Percentiles rank a stretch among this genome's conserved stretches.
Evolutionary conservation across 1,139 yeast genomes (phyloP).

Genomic region (Suhomyces guaymorum): DNA sequence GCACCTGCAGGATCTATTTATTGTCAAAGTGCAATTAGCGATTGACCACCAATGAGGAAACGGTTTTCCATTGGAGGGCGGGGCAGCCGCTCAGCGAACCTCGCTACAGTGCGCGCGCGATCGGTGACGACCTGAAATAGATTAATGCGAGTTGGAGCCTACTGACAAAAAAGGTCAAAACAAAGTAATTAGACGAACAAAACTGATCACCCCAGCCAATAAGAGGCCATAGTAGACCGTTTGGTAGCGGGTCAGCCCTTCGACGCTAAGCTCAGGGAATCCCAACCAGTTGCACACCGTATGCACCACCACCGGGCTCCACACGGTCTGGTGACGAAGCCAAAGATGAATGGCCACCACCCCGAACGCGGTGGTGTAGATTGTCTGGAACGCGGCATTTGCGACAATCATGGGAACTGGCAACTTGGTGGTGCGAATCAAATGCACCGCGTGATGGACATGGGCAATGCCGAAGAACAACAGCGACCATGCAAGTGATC

Average conservation of each 20-base stretch:
- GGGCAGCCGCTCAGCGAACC: no score
- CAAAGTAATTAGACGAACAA: conserved; percentile 18
- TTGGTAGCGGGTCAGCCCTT: conserved; percentile 17
- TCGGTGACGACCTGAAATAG: not conserved
- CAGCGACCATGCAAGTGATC: conserved; percentile 54
- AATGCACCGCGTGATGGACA: conserved; percentile 75
- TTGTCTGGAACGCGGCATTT: conserved; percentile 56
- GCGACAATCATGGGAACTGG: conserved; percentile 36
- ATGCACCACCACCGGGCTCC: conserved; percentile 69
- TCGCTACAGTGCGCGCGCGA: no score
- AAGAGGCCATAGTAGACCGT: conserved; percentile 44
- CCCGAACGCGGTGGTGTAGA: conserved; percentile 82
- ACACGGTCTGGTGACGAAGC: conserved; percentile 52
- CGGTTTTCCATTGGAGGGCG: no score
- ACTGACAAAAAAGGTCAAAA: not conserved
- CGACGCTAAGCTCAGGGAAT: conserved; percentile 53
- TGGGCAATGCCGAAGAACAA: conserved; percentile 89
- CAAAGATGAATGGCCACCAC: conserved; percentile 65
- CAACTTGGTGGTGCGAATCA: conserved; percentile 32
- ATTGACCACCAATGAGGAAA: no score
- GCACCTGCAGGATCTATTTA: no score
- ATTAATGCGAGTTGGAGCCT: not conserved
- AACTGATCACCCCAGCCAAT: conserved; percentile 44
- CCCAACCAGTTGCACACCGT: conserved; percentile 77
- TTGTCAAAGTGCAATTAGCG: no score